These are phyloP conservation scores for Tylopilus orsonianus DNA, from an alignment of 1,284 basidiomycete species.

Conservation along the genomic window DNA sequence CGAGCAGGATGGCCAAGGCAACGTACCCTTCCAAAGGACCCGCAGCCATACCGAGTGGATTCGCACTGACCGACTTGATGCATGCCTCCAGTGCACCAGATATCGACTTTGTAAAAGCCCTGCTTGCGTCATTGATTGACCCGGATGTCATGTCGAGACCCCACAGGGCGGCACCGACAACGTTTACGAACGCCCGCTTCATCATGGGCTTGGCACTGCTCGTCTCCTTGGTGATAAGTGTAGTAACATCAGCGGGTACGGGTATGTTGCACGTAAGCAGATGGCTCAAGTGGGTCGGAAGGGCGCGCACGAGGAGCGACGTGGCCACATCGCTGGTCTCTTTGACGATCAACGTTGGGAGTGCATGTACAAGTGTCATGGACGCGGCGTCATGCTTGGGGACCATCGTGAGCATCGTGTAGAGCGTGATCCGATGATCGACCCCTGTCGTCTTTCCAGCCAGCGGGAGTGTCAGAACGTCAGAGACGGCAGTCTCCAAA, in stretches of 20 bases:
- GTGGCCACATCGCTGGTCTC: constrained; percentile 74
- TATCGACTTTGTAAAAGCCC: constrained; percentile 53
- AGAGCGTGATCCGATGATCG: constrained; percentile 83
- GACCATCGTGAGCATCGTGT: constrained; percentile 69
- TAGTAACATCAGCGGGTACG: constrained; percentile 45
- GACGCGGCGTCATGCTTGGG: constrained; percentile 55
- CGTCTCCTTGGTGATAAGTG: constrained; percentile 70
- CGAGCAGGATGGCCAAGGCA: constrained; percentile 67
- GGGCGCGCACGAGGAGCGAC: constrained; percentile 50
- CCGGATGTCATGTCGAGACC: constrained; percentile 27
- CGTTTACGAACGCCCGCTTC: constrained; percentile 50
- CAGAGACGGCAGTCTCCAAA: constrained; percentile 52
- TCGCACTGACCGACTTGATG: constrained; percentile 64
- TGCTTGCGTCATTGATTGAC: constrained; percentile 37
- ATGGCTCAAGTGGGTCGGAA: constrained; percentile 60
- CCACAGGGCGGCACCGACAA: constrained; percentile 54
- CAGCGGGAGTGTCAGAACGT: constrained; percentile 73
- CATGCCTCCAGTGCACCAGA: constrained; percentile 65
- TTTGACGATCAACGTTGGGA: constrained; percentile 68
- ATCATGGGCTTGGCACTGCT: constrained; percentile 51
- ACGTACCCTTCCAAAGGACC: constrained; percentile 85
- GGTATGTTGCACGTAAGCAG: constrained; percentile 41
- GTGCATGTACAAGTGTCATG: constrained; percentile 49
- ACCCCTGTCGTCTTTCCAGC: constrained; percentile 82
- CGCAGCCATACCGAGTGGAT: constrained; percentile 54